phyloP scores from a whole-genome alignment of 2,329 filamentous ascomycete species.

The Cladophialophora exuberans region DNA sequence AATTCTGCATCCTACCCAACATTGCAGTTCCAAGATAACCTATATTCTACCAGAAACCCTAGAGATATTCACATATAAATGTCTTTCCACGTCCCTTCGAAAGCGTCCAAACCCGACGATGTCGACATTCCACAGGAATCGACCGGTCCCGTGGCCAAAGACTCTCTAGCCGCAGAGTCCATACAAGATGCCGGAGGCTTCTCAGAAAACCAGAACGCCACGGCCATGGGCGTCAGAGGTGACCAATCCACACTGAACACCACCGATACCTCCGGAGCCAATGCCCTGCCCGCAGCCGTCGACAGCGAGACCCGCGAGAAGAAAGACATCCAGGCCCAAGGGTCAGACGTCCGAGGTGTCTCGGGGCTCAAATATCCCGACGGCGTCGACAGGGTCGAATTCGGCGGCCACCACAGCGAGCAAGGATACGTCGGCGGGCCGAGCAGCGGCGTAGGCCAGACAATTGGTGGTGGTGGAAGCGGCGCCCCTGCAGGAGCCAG shows the following conservation, averaged over 20 bases:
- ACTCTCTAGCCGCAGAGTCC: constrained; percentile 79
- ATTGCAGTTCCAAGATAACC: too few species aligned
- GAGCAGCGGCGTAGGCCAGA: constrained; percentile 24
- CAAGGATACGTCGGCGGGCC: constrained; percentile 38
- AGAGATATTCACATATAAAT: constrained; percentile 10
- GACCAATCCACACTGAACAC: constrained; percentile 60
- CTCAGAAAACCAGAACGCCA: constrained; percentile 60
- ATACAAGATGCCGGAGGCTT: constrained; percentile 63
- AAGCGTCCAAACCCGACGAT: constrained; percentile 51
- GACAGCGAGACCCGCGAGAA: constrained; percentile 52
- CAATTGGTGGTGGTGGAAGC: constrained; percentile 27
- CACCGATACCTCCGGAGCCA: constrained; percentile 58
- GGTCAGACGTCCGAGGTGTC: constrained; percentile 43
- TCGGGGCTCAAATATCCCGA: constrained; percentile 41
- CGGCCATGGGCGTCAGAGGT: constrained; percentile 54
- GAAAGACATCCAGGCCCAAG: constrained; percentile 44
- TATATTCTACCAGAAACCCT: too few species aligned
- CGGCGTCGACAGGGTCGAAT: constrained; percentile 43
- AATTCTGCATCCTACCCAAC: too few species aligned
- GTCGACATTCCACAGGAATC: constrained; percentile 60
- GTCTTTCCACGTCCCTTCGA: constrained; percentile 28
- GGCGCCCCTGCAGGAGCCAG: constrained; percentile 15
- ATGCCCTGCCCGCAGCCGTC: constrained; percentile 52
- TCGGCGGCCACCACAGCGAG: constrained; percentile 41
- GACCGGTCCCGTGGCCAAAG: constrained; percentile 65